Base-by-base conservation (phyloP, 2,329 filamentous ascomycete species). In the Alternaria metachromatica region DNA sequence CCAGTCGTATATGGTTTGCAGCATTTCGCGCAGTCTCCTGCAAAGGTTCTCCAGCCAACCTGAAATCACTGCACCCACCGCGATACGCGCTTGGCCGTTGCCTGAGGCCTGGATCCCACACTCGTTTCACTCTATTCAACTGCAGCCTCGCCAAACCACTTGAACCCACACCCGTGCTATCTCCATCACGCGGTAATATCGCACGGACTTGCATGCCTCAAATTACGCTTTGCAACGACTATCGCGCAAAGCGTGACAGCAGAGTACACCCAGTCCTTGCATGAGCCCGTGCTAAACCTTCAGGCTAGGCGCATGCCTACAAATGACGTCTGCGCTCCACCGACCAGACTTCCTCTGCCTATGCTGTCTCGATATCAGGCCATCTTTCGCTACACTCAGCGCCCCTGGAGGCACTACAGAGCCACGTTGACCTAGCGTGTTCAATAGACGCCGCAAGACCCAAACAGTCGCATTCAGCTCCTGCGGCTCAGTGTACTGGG, bases 91-190 rank as follows among this genome's bases (percentile, higher is more conserved):
- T 64, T 51, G 23, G 48, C 30, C 18, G 33, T 54, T 21, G 46
- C 43, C 30, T 12, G 7, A 43, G 28, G 53, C 48, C 58, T 61
- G 49, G 30, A 55, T 58, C 43, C 23, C 25, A 21, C 43, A 45
- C n/a, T 21, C 33, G 62, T 64, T 64, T 64, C 62, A 64, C 37
- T 25, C 26, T 25, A 45, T 21, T 54, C 37, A 26, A 45, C n/a
- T 45, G 33, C 26, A 58, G 41, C 60, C 18, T 33, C 44, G 46
- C 46, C 37, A 37, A 48, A 13, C 21, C 13, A 33, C 30, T 41
- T 23, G 20, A 28, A 33, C 30, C 60, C 37, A 26, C 37, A 41
- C 23, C 37, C 20, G 48, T 57, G 58, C 62, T 18, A 26, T 53
- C 26, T 46, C 30, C 37, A 49, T 41, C 56, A 58, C n/a, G 21